Base-by-base conservation (phyloP, 2,329 filamentous ascomycete genomes). In the Thelonectria olida region DNA sequence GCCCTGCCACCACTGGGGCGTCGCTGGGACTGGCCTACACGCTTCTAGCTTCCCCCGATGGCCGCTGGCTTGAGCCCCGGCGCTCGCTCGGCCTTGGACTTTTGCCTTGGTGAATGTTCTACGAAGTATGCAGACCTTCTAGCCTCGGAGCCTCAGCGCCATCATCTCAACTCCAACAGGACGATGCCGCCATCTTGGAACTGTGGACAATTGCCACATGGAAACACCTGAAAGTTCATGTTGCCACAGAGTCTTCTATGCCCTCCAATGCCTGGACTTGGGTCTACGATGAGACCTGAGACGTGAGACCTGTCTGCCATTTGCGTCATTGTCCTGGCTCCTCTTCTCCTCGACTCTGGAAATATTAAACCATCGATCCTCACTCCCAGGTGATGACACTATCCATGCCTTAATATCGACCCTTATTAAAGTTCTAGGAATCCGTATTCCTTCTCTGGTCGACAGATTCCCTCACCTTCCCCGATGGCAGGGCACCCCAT, bases 401-500 rank as follows among this genome's bases (percentile, higher is more conserved):
- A 36, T 27, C 51, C 51, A 44, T 25, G 25, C 34, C 19, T 27
- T 36, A 28, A 36, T 42, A 47, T 47, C 31, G 13, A 3, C 31
- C 48, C 52, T 49, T 45, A 44, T 44, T 27, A 31, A 42, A 58
- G 58, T 61, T 56, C 61, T 50, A 51, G 44, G 39, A 45, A 54
- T 47, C 68, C 50, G 58, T 68, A 45, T 67, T 49, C 41, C 34
- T 31, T 60, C 36, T 55, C 19, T 53, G 58, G 56, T 64, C 48
- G 58, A 19, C 39, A 55, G 60, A 58, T 56, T 65, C 64, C 58
- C 50, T 66, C 54, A 42, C 54, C 61, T 63, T 58, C 62, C 64
- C 63, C 54, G 68, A 49, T 55, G 61, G 56, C 52, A 69, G 61
- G 68, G 38, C 36, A 55, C 64, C 58, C 62, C 54, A 44, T 61